Percentiles rank a stretch among this genome's conserved stretches.
Evolutionary conservation across 169 alveolate species (phyloP).

Genomic region (Eimeria sp.): DNA sequence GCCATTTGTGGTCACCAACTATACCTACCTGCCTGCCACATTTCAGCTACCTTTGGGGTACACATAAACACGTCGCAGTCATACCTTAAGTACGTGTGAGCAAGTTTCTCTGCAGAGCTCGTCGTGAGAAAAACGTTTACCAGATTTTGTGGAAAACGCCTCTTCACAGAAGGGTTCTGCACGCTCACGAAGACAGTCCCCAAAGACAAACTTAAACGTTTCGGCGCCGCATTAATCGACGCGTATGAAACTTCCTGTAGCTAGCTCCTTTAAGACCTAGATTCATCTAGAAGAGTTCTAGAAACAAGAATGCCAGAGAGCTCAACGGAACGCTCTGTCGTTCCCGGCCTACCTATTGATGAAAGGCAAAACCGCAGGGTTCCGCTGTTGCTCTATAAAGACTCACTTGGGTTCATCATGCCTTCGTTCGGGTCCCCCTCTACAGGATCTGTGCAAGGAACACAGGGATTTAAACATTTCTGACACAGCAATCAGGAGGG

Average conservation of each 20-base stretch:
- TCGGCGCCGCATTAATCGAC: background rate
- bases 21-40: background rate
- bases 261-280: background rate
- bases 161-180: constrained; percentile 73
- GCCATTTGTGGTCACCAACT: background rate
- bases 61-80: background rate
- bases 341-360: background rate
- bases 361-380: background rate
- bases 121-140: constrained; percentile 19
- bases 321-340: background rate
- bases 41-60: background rate
- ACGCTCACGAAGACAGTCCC: background rate
- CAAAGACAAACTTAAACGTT: background rate
- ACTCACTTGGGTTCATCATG: constrained; percentile 72
- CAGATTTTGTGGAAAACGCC: constrained; percentile 30
- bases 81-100: constrained; percentile 44
- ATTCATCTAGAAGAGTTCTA: background rate
- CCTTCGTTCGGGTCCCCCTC: constrained; percentile 54
- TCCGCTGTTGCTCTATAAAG: background rate
- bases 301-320: background rate
- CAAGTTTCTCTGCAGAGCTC: constrained; percentile 44
- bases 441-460: constrained; percentile 14
- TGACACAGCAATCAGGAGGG: background rate
- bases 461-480: background rate
- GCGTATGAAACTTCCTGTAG: background rate